These are phyloP conservation scores for Plenodomus lindquistii DNA, from an alignment of 2,329 filamentous ascomycete species.

Conservation along the genomic window DNA sequence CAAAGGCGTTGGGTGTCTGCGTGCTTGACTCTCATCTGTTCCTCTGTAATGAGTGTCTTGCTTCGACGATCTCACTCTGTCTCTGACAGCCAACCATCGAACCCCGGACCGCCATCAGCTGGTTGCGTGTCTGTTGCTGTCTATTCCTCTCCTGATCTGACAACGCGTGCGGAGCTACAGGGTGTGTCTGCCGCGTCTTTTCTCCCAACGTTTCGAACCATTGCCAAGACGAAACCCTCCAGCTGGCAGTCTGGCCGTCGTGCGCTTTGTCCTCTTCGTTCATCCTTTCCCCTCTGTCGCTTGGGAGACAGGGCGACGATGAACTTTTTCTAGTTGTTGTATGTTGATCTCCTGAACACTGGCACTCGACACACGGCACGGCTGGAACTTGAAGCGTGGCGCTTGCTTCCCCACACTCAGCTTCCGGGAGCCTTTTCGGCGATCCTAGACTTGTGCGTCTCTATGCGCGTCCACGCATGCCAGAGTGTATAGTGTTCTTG, in stretches of 20 bases:
- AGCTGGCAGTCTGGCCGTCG: conserved; percentile 28
- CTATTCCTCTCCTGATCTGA: conserved; percentile 26
- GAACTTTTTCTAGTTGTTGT: conserved; percentile 41
- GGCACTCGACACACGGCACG: conserved; percentile 35
- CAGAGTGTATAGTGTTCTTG: conserved; percentile 40
- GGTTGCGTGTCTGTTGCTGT: conserved; percentile 22
- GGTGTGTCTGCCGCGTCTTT: conserved; percentile 28
- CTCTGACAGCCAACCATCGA: conserved; percentile 24
- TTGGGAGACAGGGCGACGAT: conserved; percentile 41
- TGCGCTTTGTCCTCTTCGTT: conserved; percentile 21
- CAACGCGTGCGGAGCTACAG: conserved; percentile 27
- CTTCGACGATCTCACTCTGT: conserved; percentile 27
- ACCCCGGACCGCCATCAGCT: conserved; percentile 26
- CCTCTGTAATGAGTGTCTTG: conserved; percentile 41
- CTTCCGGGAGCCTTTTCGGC: conserved; percentile 33
- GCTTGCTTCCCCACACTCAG: conserved; percentile 44
- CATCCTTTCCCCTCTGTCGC: conserved; percentile 32
- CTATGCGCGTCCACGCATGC: conserved; percentile 42
- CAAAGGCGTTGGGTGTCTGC: conserved; percentile 46
- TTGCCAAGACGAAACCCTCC: conserved; percentile 33
- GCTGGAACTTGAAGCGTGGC: conserved; percentile 41
- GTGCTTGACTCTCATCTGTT: conserved; percentile 37
- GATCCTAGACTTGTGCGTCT: conserved; percentile 34
- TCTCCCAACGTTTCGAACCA: conserved; percentile 39
- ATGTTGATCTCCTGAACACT: conserved; percentile 31